Conservation (phyloP, 441 rosid species). For the Erodium texanum region DNA sequence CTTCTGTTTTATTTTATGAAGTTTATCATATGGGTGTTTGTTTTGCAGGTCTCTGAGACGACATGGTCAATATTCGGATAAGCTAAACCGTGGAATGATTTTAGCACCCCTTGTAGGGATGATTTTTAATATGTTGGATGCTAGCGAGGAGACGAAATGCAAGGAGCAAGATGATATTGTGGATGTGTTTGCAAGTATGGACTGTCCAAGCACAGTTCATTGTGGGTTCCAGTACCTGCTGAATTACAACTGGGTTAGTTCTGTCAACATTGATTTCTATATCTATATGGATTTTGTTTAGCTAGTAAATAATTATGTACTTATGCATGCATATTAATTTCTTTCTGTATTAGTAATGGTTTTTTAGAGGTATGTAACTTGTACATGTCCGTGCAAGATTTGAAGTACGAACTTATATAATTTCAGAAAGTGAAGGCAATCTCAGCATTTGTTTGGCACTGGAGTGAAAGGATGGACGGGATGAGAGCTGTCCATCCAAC, state of each 20-base stretch:
- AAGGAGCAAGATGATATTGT: conserved; percentile 55
- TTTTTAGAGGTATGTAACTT: not conserved
- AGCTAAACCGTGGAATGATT: conserved; percentile 68
- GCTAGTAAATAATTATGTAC: not conserved
- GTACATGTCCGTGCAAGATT: not conserved
- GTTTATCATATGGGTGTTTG: conserved; percentile 9
- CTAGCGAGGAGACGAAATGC: conserved; percentile 32
- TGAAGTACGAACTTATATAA: not conserved
- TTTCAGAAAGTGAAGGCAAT: not conserved
- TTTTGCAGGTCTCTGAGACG: conserved; percentile 65
- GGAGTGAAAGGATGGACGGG: not conserved
- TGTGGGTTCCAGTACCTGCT: conserved; percentile 74
- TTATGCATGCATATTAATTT: not conserved
- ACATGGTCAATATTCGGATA: conserved; percentile 66
- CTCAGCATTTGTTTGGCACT: not conserved
- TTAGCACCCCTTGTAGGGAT: conserved; percentile 87
- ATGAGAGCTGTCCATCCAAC: not conserved
- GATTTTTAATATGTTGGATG: conserved; percentile 79
- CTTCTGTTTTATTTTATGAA: not conserved
- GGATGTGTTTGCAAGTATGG: conserved; percentile 73
- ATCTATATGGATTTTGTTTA: conserved; percentile 1
- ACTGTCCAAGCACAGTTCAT: conserved; percentile 67
- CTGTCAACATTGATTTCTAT: conserved; percentile 11
- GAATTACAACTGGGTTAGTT: conserved; percentile 79
- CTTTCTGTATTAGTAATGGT: not conserved